Percentiles rank a stretch among this genome's conserved stretches.
Evolutionary conservation across 2,329 filamentous ascomycete genomes (phyloP).

Genomic region (Diplocarpon rosae): DNA sequence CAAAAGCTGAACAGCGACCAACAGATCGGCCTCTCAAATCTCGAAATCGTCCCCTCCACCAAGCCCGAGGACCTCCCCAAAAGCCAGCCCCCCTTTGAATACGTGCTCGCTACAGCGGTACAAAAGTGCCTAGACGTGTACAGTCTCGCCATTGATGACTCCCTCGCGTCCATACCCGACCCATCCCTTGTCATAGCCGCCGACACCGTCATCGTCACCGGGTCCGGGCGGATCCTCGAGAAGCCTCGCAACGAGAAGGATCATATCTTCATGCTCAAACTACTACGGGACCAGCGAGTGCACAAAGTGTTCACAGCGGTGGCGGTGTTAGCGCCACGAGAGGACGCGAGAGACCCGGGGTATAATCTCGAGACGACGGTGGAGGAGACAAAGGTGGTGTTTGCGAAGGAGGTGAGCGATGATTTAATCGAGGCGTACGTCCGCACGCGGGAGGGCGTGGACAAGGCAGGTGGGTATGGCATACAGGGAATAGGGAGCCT

Average conservation of each 20-base stretch:
- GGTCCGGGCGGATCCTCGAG: slow-evolving; percentile 70
- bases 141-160: slow-evolving; percentile 29
- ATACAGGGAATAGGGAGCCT: slow-evolving; percentile 83
- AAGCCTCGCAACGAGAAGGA: slow-evolving; percentile 77
- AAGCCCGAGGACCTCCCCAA: slow-evolving; percentile 83
- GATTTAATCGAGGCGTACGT: slow-evolving; percentile 78
- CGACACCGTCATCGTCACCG: slow-evolving; percentile 78
- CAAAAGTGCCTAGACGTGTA: slow-evolving; percentile 69
- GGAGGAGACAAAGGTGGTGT: slow-evolving; percentile 86
- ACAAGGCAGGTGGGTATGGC: slow-evolving; percentile 94
- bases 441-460: slow-evolving; percentile 77
- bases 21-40: slow-evolving; percentile 65
- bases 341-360: slow-evolving; percentile 71
- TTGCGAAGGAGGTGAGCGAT: slow-evolving; percentile 65
- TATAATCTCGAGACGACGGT: slow-evolving; percentile 73
- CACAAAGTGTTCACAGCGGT: slow-evolving; percentile 85
- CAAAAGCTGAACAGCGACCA: neutral
- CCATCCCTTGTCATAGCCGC: slow-evolving; percentile 80
- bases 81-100: slow-evolving; percentile 69
- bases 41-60: slow-evolving; percentile 76
- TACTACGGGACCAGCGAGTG: slow-evolving; percentile 61
- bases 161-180: slow-evolving; percentile 38
- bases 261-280: slow-evolving; percentile 74
- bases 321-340: slow-evolving; percentile 69
- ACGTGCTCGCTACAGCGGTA: slow-evolving; percentile 77